Percentiles rank a stretch among this genome's conserved stretches.
Evolutionary conservation across 176 grass and related monocot genomes (phyloP).

Genomic region (Ampelocalamus luodianensis): DNA sequence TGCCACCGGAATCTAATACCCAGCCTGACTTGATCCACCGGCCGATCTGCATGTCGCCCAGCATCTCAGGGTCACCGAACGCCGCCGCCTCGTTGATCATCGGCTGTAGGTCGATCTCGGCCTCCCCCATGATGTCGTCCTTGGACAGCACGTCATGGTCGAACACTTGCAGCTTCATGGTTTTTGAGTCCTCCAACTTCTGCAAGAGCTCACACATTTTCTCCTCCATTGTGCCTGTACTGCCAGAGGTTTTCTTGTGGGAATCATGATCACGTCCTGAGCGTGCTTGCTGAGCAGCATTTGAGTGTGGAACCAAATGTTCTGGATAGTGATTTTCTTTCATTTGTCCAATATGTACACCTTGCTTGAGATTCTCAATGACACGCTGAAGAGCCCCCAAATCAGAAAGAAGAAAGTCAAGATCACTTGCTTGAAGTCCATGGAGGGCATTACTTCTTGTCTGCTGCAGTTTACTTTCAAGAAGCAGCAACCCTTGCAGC

Average conservation of each 20-base stretch:
- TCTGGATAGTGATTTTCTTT: constrained; percentile 51
- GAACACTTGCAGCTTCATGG: no score
- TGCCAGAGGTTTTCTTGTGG: constrained; percentile 53
- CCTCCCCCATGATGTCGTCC: no score
- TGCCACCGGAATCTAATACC: no score
- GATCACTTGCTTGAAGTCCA: constrained; percentile 72
- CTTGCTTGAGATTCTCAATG: constrained; percentile 81
- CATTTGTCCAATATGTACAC: constrained; percentile 42
- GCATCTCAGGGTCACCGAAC: no score
- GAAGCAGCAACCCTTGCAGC: constrained; percentile 68
- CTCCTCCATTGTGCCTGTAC: constrained; percentile 69
- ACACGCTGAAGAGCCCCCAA: constrained; percentile 70
- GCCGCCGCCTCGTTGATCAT: no score
- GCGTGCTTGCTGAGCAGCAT: constrained; percentile 32
- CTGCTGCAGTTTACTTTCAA: constrained; percentile 89
- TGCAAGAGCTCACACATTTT: constrained; percentile 91
- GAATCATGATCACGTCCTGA: constrained; percentile 42
- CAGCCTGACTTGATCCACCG: no score
- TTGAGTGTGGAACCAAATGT: constrained; percentile 42
- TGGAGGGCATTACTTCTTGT: constrained; percentile 81
- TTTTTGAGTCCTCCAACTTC: constrained; percentile 94
- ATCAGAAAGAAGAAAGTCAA: constrained; percentile 86
- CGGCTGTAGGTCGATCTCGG: no score
- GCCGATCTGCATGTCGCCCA: no score
- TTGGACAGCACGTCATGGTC: no score